Evolutionary conservation across 345 rosid species (phyloP).

Genomic region (Populus euphratica): DNA sequence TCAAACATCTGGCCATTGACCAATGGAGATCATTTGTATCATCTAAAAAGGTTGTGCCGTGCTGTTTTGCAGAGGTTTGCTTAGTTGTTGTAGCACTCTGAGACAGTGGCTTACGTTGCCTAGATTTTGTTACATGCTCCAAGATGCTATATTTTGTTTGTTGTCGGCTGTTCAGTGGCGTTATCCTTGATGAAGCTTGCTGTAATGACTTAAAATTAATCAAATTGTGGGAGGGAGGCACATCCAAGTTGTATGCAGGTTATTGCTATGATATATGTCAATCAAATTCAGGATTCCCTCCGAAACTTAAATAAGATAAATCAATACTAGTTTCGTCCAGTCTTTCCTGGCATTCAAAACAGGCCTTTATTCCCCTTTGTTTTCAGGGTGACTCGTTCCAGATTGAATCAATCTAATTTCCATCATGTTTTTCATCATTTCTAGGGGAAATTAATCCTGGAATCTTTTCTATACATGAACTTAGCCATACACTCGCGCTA

Average conservation of each 20-base stretch:
- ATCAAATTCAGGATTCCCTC: not conserved
- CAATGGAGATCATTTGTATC: not conserved
- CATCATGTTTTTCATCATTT: no score
- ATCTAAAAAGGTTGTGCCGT: not conserved
- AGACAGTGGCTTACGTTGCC: not conserved
- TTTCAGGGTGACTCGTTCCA: not conserved
- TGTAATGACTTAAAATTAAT: not conserved
- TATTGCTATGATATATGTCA: not conserved
- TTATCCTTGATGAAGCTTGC: not conserved
- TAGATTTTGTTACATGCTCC: not conserved
- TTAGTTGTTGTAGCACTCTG: not conserved
- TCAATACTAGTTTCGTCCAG: not conserved
- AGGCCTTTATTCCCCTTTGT: not conserved
- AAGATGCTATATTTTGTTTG: not conserved
- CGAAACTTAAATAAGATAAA: not conserved
- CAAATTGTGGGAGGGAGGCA: not conserved
- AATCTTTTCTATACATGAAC: no score
- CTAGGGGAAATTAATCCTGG: no score
- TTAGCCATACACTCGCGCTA: not conserved
- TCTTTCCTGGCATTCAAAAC: no score
- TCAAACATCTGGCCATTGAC: constrained; percentile 40
- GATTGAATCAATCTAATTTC: not conserved
- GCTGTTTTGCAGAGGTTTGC: not conserved
- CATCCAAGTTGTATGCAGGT: not conserved
- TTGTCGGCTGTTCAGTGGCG: not conserved